Base-by-base conservation (phyloP, 768 basidiomycete species). In the Termitomyces sp. region DNA sequence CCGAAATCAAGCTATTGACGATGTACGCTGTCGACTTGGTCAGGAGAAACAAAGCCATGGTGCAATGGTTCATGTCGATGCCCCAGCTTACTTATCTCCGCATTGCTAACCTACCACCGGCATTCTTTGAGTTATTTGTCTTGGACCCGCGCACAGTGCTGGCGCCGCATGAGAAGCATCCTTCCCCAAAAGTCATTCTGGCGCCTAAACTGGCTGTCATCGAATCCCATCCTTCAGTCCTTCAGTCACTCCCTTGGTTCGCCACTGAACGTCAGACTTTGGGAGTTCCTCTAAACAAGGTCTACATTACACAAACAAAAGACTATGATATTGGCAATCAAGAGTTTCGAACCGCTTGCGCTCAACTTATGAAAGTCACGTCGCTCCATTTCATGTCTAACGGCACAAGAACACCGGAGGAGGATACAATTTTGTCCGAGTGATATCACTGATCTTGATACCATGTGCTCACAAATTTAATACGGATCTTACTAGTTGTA, bases 61-160 rank as follows among this genome's bases (percentile, higher is more conserved):
- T 82, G 46, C 74, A 72, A 41, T 86, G 82, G 79, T 69, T 89
- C 33, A 70, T 79, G 50, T 80, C 85, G 23, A 83, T 88, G 79
- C 86, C 86, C 10, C 68, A 74, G 30, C 65, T 89, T 23, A 71
- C 65, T 44, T 84, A 79, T 65, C 70, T 83, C 33, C 79, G 83
- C 23, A 64, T 86, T 26, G 75, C 79, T n/a, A 74, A 74, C 48
- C 68, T 83, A 41, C 72, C 73, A 49, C 57, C 67, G 35, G 64
- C 70, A 23, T 66, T 86, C 48, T 74, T 87, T 53, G 71, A 79
- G 3, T 63, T 77, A n/a, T 83, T 88, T 65, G 71, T 79, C 52
- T 70, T 72, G 53, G 74, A 82, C 59, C 74, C 77, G 4, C 63
- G 64, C 41, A 63, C 55, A 28, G 57, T 64, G 55, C 38, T 53